Evolutionary conservation across 176 grass and related monocot genomes (phyloP), one percentile per base, ranked within the genome.

Genomic region (Eragrostis nindensis): DNA sequence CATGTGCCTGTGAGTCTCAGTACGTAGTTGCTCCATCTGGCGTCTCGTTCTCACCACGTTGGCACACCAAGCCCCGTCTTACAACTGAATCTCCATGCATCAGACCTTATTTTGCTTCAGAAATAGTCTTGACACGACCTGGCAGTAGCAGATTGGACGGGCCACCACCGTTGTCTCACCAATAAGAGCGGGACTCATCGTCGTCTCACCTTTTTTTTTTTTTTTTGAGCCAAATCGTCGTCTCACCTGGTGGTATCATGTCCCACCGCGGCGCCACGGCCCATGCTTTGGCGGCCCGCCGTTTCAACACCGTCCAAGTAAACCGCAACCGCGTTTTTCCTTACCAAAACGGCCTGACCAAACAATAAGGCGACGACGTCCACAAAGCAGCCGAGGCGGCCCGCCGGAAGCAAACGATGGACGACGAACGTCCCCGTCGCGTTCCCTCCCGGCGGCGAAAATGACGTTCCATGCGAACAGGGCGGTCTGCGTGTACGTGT

Each of bases 211-310:
- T n/a, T n/a, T n/a, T n/a, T n/a, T n/a, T n/a, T n/a, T n/a, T n/a
- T n/a, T n/a, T n/a, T n/a, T n/a, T n/a, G n/a, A n/a, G n/a, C n/a
- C n/a, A n/a, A n/a, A n/a, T n/a, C n/a, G n/a, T n/a, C n/a, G n/a
- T n/a, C n/a, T n/a, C n/a, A n/a, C n/a, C n/a, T n/a, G n/a, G n/a
- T n/a, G n/a, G n/a, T n/a, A n/a, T n/a, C n/a, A n/a, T 59, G 55
- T 59, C 73, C 64, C 41, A 40, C 73, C 19, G 14, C 73, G 14
- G 19, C 63, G 62, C 44, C 39, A 0, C 39, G 21, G 38, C 71
- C 82, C 82, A 84, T 82, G 46, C 80, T 21, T 3, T 19, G 53
- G n/a, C 21, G 29, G 69, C 55, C 68, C 25, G 32, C 59, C 30
- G 71, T 15, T 66, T 15, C 49, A 18, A 11, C 60, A 15, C n/a